phyloP scores from a whole-genome alignment of 2,329 filamentous ascomycete genomes.

The Xylariaceae sp. region DNA sequence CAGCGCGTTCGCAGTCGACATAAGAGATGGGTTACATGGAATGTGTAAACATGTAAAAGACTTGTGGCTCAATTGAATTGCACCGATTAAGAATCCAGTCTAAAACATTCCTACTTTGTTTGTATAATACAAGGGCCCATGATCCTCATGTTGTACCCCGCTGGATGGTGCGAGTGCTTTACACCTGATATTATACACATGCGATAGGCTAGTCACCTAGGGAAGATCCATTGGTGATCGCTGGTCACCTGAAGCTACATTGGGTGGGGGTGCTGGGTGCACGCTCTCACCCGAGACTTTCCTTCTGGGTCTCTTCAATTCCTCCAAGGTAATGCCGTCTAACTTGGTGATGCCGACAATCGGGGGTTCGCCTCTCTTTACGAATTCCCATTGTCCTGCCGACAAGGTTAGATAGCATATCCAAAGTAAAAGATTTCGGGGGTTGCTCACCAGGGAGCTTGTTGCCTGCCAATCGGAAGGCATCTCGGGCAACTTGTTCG shows the following conservation, averaged over 20 bases:
- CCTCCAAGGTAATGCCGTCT: constrained; percentile 75
- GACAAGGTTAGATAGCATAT: neutral
- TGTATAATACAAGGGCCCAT: too few relatives aligned
- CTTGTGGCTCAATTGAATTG: too few relatives aligned
- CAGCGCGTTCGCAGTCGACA: too few relatives aligned
- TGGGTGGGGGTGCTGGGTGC: constrained; percentile 12
- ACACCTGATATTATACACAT: too few relatives aligned
- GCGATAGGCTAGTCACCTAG: constrained; percentile 2
- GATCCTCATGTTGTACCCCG: too few relatives aligned
- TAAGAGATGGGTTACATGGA: too few relatives aligned
- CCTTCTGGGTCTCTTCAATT: constrained; percentile 75
- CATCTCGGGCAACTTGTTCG: constrained; percentile 91
- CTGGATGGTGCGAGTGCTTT: too few relatives aligned
- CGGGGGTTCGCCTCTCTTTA: constrained; percentile 84
- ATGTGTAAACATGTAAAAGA: too few relatives aligned
- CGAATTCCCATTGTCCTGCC: constrained; percentile 81
- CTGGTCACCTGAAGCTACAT: constrained; percentile 9
- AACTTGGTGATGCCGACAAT: constrained; percentile 92
- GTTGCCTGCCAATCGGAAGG: constrained; percentile 87
- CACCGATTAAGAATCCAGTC: too few relatives aligned
- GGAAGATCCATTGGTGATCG: constrained; percentile 20
- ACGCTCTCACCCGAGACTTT: constrained; percentile 47
- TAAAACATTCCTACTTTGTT: too few relatives aligned
- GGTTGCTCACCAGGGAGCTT: constrained; percentile 77
- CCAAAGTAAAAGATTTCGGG: constrained; percentile 13